Evolutionary conservation across 495 filamentous ascomycete species (phyloP).

Genomic region (Penicillium salamii): DNA sequence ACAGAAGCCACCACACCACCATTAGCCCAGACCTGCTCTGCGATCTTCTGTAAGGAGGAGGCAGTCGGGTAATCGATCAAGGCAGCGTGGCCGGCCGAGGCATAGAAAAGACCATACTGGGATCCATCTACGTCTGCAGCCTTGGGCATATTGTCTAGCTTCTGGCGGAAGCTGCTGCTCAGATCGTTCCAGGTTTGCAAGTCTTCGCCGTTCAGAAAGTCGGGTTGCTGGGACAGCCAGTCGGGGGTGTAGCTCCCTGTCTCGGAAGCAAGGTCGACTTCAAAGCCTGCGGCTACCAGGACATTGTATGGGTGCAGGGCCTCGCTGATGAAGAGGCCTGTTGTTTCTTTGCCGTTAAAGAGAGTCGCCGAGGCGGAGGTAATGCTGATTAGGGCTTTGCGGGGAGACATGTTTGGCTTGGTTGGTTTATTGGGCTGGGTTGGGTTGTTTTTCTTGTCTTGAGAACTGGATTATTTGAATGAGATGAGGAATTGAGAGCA

Average conservation of each 20-base stretch:
- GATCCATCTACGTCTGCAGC: slow-evolving; percentile 29
- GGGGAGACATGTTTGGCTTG: slow-evolving; percentile 34
- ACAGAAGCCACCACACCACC: slow-evolving; percentile 38
- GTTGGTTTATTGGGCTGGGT: not conserved
- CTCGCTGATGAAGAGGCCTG: slow-evolving; percentile 43
- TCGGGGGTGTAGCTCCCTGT: slow-evolving; percentile 43
- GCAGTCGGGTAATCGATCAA: slow-evolving; percentile 46
- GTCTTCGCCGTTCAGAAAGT: slow-evolving; percentile 40
- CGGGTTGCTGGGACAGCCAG: slow-evolving; percentile 41
- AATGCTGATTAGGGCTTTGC: slow-evolving; percentile 43
- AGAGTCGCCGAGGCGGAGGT: slow-evolving; percentile 45
- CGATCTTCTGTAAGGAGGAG: slow-evolving; percentile 35
- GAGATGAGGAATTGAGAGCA: not conserved
- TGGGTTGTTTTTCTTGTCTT: not conserved
- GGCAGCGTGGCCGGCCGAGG: slow-evolving; percentile 44
- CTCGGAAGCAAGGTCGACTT: slow-evolving; percentile 47
- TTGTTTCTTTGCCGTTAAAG: slow-evolving; percentile 40
- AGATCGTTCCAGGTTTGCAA: slow-evolving; percentile 35
- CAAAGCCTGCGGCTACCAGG: slow-evolving; percentile 43
- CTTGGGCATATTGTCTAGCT: slow-evolving; percentile 37
- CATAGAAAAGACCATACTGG: slow-evolving; percentile 42
- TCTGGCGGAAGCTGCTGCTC: slow-evolving; percentile 37
- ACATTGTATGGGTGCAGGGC: slow-evolving; percentile 49
- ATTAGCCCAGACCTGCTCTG: slow-evolving; percentile 33
- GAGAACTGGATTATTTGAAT: not conserved